phyloP scores from a whole-genome alignment of 225 moss, liverwort and hornwort species.

The Anthoceros angustus region DNA sequence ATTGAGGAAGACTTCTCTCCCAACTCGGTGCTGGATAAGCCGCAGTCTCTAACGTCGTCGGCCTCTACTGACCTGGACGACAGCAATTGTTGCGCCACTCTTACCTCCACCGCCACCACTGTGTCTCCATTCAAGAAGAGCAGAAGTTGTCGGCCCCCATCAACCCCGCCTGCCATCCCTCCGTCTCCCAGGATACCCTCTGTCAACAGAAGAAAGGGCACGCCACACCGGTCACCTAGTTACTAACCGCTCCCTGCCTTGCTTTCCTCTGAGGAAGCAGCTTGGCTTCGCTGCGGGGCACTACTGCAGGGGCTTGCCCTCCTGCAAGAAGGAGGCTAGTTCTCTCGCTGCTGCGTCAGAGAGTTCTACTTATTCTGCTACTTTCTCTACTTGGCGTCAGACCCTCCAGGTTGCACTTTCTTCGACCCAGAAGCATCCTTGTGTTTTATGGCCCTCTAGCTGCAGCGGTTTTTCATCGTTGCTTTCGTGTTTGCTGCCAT shows the following conservation, averaged over 20 bases:
- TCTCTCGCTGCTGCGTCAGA: too few species aligned
- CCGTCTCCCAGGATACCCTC: conserved; percentile 70
- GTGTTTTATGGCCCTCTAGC: too few species aligned
- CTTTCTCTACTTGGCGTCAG: too few species aligned
- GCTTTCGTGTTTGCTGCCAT: too few species aligned
- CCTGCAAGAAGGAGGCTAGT: too few species aligned
- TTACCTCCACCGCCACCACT: conserved; percentile 77
- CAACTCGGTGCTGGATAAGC: conserved; percentile 51
- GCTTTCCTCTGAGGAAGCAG: too few species aligned
- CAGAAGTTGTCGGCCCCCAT: conserved; percentile 61
- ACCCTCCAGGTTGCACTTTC: too few species aligned
- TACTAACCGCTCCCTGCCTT: conserved; percentile 20
- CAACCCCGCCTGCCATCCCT: conserved; percentile 50
- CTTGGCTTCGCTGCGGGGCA: too few species aligned
- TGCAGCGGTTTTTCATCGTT: too few species aligned
- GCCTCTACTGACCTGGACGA: conserved; percentile 76
- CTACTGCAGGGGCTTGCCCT: too few species aligned
- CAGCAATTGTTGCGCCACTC: conserved; percentile 52
- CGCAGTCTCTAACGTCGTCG: conserved; percentile 64
- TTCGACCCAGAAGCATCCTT: too few species aligned
- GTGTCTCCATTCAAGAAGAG: conserved; percentile 69
- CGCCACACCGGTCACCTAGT: conserved; percentile 89
- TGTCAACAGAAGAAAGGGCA: conserved; percentile 85
- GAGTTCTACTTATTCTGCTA: too few species aligned
- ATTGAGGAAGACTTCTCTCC: conserved; percentile 77